Evolutionary conservation across 805 yeast genomes (phyloP), one percentile per base, ranked within the genome.

Genomic region (Candida andamanensis): DNA sequence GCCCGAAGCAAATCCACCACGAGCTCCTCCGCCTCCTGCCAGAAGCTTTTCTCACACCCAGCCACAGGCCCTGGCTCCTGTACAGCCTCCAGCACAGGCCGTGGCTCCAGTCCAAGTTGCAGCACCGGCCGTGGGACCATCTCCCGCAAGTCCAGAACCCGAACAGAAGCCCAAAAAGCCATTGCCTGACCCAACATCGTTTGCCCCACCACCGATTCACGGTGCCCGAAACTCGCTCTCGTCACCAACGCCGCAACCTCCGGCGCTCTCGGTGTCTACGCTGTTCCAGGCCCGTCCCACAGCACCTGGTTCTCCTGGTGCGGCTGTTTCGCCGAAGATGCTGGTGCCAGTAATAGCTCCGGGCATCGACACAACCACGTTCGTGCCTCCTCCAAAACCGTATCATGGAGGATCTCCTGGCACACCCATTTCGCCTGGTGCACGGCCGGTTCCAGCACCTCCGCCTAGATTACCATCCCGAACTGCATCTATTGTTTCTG

Each of bases 171-270:
- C 53, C 5, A 45, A 39, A 19, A 39, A 37, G 17, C 59, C 58
- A 7, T 44, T 55, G 4, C 62, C 63, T 1, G 69, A 64, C 32
- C 57, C 65, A 2, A 42, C 52, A 5, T 39, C 51, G 22, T 60
- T 67, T 42, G 59, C 67, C 0, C 68, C 72, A 5, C 72, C 72
- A 3, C 69, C 69, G 2, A 39, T 60, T 7, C 70, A 56, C 34
- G 54, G 40, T 35, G 52, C 45, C 14, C 41, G 63, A 20, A 60
- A 50, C 9, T 13, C 18, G 7, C 15, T 30, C 6, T 25, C 35
- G 12, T 17, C 28, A 11, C 13, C 36, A 2, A 32, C 32, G 3
- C 12, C 31, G 22, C 22, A 19, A 19, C 22, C 11, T 8, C 8
- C 8, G 8, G 22, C 10, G 10, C 22, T 19, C 10, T 11, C 11